Evolutionary conservation across 164 flowering plant species (phyloP).

Genomic region (Dillenia turbinata): DNA sequence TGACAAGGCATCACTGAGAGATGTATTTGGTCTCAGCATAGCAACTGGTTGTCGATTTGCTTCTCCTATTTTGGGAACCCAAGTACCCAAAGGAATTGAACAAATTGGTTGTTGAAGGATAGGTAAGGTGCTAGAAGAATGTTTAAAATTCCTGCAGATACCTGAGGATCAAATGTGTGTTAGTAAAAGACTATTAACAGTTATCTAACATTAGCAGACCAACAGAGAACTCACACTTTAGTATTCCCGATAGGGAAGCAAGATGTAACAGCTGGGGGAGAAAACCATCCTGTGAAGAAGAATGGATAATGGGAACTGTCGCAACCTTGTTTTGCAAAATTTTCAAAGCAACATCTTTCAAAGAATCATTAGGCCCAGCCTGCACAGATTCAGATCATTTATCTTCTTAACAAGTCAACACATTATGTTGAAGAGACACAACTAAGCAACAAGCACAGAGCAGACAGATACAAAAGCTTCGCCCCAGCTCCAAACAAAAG

Average conservation of each 20-base stretch:
- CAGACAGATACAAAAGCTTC: too few species aligned
- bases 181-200: conserved; percentile 14
- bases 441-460: too few species aligned
- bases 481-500: too few species aligned
- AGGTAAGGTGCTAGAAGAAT: conserved; percentile 47
- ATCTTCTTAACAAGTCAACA: too few species aligned
- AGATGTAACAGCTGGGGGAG: conserved; percentile 76
- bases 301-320: conserved; percentile 66
- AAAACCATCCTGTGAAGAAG: conserved; percentile 40
- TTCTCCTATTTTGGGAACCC: conserved; percentile 89
- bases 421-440: too few species aligned
- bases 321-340: conserved; percentile 70
- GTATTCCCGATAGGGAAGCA: conserved; percentile 79
- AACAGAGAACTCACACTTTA: conserved; percentile 37
- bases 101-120: conserved; percentile 49
- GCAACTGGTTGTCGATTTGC: conserved; percentile 60
- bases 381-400: conserved; percentile 16
- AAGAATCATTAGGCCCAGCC: conserved; percentile 77
- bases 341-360: conserved; percentile 67
- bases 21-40: conserved; percentile 69
- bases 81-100: conserved; percentile 72
- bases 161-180: conserved; percentile 33
- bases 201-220: conserved; percentile 1
- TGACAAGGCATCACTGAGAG: conserved; percentile 71
- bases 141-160: conserved; percentile 75